A percentile compares a stretch with the other conserved stretches of the same genome.
Conservation (phyloP, 2,329 filamentous ascomycete genomes). For the Hymenoscyphus linearis region DNA sequence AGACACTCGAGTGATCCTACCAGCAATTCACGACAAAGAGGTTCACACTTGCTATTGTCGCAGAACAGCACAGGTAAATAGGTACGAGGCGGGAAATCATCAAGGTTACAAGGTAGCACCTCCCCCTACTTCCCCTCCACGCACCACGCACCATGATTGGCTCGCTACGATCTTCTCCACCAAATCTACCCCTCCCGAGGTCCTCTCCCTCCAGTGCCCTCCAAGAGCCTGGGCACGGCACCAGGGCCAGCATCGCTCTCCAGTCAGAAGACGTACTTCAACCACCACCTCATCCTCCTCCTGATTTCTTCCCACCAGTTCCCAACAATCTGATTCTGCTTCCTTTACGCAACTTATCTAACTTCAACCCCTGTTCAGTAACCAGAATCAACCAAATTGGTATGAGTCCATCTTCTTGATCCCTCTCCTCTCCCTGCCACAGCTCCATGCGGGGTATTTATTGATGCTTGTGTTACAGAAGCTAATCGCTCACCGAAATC, state of each 20-base stretch:
- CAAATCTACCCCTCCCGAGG: conserved; percentile 7
- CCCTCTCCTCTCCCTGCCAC: neutral
- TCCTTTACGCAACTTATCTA: neutral
- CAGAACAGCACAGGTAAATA: conserved; percentile 2
- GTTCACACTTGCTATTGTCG: neutral
- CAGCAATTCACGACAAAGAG: neutral
- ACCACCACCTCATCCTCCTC: neutral
- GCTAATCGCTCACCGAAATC: conserved; percentile 16
- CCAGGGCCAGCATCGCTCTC: no score
- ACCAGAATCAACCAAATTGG: conserved; percentile 11
- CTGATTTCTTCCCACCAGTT: neutral
- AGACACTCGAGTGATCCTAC: neutral
- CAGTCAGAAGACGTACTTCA: conserved; percentile 9
- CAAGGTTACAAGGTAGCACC: neutral
- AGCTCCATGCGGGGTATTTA: conserved; percentile 25
- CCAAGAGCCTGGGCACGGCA: conserved; percentile 12
- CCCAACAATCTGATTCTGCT: neutral
- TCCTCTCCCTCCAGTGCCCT: no score
- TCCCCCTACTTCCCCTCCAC: conserved; percentile 2
- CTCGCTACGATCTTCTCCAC: neutral
- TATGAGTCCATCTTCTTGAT: conserved; percentile 9
- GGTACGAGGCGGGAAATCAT: neutral
- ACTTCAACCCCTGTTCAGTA: conserved; percentile 8
- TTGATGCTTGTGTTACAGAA: conserved; percentile 14
- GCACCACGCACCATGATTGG: neutral